Base-by-base conservation (phyloP, 106 monocot species). In the Platanthera zijinensis region DNA sequence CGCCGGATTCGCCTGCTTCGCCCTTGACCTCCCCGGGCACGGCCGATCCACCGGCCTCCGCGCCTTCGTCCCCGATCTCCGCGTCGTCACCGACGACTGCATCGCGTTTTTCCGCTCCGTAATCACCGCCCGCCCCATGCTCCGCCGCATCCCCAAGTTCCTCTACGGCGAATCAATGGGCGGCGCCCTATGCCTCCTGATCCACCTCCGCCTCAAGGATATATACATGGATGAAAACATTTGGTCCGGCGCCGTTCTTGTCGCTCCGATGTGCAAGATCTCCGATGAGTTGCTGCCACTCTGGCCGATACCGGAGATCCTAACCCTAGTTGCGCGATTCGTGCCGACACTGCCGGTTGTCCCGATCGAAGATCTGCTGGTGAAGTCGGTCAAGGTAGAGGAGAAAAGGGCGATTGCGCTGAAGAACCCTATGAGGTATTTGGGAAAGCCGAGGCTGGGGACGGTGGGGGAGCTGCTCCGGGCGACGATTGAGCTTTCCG, bases 81-180 rank as follows among this genome's bases (percentile, higher is more conserved):
- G 79, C 50, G 69, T 83, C 30, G 89, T 84, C 62, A 17, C 77
- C 28, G 39, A 48, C 8, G 84, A 92, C 81, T 83, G 82, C 80
- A 54, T 83, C 50, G 19, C 85, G 51, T 87, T 77, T 77, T 89
- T 89, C 84, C 51, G 50, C 57, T 81, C 86, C 64, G 30, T 77
- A 57, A n/a, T 69, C 17, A 12, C 2, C 45, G 7, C 51, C 51
- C 11, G 13, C 52, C 64, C 63, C 14, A 47, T 12, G 45, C 59
- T 49, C 54, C 28, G 4, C 10, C 48, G 47, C 67, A 69, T 85
- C 50, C 88, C 84, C 3, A 73, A 83, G 54, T 95, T 91, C 85
- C 82, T 93, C 45, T 93, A 74, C 21, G 95, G 93, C 19, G 93
- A 96, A 74, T 96, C 96, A 51, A 93, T 96, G 93, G 93, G 96